These are phyloP conservation scores for Herpotrichia juniperi DNA, from an alignment of 2,329 filamentous ascomycete species.

Conservation along the genomic window DNA sequence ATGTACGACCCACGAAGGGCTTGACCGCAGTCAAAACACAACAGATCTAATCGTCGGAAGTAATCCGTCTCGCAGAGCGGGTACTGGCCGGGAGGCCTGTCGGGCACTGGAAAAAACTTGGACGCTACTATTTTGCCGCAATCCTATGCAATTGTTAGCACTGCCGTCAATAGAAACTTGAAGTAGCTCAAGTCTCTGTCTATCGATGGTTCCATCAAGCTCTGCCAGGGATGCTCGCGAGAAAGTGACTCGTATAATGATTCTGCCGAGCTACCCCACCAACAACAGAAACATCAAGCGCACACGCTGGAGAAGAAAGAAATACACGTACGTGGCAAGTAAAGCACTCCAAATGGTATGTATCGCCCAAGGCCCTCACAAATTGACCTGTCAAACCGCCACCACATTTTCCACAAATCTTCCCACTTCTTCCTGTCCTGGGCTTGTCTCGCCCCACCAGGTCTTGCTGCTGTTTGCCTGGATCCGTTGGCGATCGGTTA, in stretches of 20 bases:
- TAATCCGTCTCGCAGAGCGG: constrained; percentile 97
- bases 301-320: not conserved
- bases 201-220: no score
- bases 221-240: no score
- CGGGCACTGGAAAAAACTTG: constrained; percentile 97
- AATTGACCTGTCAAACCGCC: constrained; percentile 92
- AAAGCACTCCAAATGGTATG: constrained; percentile 97
- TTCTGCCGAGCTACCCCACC: no score
- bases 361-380: constrained; percentile 89
- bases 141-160: constrained; percentile 66
- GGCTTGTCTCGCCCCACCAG: constrained; percentile 30
- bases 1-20: constrained; percentile 97
- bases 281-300: not conserved
- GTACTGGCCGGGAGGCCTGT: constrained; percentile 87
- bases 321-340: constrained; percentile 78
- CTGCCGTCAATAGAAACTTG: not conserved
- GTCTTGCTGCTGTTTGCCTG: constrained; percentile 24
- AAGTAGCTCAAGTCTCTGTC: no score
- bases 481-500: constrained; percentile 36
- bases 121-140: constrained; percentile 96
- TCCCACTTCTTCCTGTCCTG: constrained; percentile 38
- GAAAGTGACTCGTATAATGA: no score
- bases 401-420: constrained; percentile 79
- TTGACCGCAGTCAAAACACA: constrained; percentile 91
- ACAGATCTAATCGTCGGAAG: constrained; percentile 86